Conservation (phyloP, 2,329 filamentous ascomycete genomes). For the Hymenoscyphus fructigenus region DNA sequence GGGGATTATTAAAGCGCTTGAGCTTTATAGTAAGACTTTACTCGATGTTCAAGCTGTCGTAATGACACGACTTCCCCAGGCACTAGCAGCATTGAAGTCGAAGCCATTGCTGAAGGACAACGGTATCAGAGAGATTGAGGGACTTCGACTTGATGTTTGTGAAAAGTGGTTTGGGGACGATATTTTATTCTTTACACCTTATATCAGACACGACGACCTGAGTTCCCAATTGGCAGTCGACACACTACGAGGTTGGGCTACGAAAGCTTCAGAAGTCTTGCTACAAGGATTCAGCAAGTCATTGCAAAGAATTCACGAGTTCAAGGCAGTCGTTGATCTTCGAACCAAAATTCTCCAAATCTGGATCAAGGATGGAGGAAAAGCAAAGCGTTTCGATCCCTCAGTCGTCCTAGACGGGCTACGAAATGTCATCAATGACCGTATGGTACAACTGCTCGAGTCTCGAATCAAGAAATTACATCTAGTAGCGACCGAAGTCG, state of each 20-base stretch:
- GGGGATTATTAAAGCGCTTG: conserved; percentile 62
- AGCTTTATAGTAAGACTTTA: conserved; percentile 74
- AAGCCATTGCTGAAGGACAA: conserved; percentile 71
- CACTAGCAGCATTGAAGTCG: conserved; percentile 66
- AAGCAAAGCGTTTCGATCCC: conserved; percentile 65
- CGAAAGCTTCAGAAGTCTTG: conserved; percentile 57
- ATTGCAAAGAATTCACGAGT: conserved; percentile 60
- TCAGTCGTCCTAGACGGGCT: conserved; percentile 67
- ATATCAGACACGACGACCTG: conserved; percentile 78
- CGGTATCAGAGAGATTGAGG: conserved; percentile 63
- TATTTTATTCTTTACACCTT: conserved; percentile 81
- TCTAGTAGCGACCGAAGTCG: conserved; percentile 63
- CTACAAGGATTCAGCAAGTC: conserved; percentile 61
- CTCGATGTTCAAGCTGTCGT: conserved; percentile 75
- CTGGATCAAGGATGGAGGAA: conserved; percentile 70
- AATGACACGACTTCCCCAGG: conserved; percentile 68
- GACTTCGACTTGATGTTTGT: conserved; percentile 74
- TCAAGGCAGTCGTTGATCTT: conserved; percentile 67
- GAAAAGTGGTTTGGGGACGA: conserved; percentile 80
- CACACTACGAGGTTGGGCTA: conserved; percentile 64
- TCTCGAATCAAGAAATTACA: conserved; percentile 63
- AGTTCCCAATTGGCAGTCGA: conserved; percentile 59
- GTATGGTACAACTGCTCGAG: conserved; percentile 63
- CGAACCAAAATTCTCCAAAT: conserved; percentile 69
- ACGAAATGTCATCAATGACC: conserved; percentile 66